Evolutionary conservation across 2,329 filamentous ascomycete genomes (phyloP).

Genomic region (Cladosporium sp.): DNA sequence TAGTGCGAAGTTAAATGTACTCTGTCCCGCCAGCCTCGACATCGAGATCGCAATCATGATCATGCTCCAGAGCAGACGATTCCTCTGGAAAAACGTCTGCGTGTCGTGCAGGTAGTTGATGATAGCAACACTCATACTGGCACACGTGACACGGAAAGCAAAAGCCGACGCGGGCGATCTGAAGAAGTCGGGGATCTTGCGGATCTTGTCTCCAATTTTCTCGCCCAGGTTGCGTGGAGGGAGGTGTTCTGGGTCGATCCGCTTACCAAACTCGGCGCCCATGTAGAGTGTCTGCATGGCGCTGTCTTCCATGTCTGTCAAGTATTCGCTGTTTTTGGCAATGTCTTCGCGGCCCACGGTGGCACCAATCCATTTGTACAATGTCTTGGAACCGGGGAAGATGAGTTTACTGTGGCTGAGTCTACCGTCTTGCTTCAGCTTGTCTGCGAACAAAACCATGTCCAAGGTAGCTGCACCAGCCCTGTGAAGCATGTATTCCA

Average conservation of each 20-base stretch:
- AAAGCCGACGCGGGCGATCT: conserved; percentile 63
- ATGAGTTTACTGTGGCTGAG: conserved; percentile 61
- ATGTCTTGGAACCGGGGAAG: conserved; percentile 56
- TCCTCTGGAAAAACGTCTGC: conserved; percentile 62
- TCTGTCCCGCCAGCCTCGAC: conserved; percentile 65
- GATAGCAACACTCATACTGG: conserved; percentile 68
- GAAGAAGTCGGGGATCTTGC: conserved; percentile 56
- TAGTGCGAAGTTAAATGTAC: conserved; percentile 63
- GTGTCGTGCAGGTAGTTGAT: conserved; percentile 61
- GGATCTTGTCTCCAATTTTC: conserved; percentile 57
- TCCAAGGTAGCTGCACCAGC: conserved; percentile 58
- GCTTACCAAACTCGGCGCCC: conserved; percentile 58
- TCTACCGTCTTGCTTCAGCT: conserved; percentile 59
- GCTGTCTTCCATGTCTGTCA: conserved; percentile 55
- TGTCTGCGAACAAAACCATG: conserved; percentile 65
- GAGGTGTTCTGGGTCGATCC: conserved; percentile 70
- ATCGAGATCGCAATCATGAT: conserved; percentile 69
- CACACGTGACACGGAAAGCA: conserved; percentile 66
- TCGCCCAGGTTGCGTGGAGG: conserved; percentile 59
- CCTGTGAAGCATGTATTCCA: conserved; percentile 63
- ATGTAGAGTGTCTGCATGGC: conserved; percentile 56
- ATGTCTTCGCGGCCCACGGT: conserved; percentile 53
- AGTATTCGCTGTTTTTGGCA: conserved; percentile 50
- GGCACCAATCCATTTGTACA: conserved; percentile 61
- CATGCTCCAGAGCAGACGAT: conserved; percentile 72